A percentile compares a stretch with the other conserved stretches of the same genome.
phyloP scores from a whole-genome alignment of 2,329 filamentous ascomycete genomes.

The Xylariaceae sp. region DNA sequence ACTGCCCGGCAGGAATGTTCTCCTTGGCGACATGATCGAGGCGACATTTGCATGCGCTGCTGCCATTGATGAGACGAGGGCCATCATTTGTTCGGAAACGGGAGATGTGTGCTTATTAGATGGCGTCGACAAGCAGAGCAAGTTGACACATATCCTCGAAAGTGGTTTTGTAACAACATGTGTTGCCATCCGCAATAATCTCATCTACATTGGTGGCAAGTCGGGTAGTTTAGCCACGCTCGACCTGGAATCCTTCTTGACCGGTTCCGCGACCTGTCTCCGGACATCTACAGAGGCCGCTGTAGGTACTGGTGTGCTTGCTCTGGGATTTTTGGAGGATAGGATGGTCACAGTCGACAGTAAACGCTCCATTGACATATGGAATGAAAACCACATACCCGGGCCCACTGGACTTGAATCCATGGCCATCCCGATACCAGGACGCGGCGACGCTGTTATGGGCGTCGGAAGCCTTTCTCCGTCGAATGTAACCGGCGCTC shows the following conservation, averaged over 20 bases:
- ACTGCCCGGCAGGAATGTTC: conserved; percentile 77
- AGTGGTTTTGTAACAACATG: conserved; percentile 65
- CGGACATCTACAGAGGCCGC: conserved; percentile 36
- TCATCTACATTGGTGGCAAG: conserved; percentile 64
- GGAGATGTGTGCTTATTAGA: conserved; percentile 88
- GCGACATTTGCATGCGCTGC: conserved; percentile 76
- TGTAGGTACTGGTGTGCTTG: conserved; percentile 46
- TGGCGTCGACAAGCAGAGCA: conserved; percentile 66
- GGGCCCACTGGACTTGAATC: conserved; percentile 34
- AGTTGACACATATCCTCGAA: conserved; percentile 60
- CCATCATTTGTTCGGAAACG: conserved; percentile 79
- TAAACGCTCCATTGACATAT: conserved; percentile 68
- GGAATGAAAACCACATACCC: conserved; percentile 43
- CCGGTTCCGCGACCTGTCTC: conserved; percentile 37
- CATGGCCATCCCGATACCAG: conserved; percentile 51
- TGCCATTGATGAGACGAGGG: conserved; percentile 64
- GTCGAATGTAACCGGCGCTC: conserved; percentile 57
- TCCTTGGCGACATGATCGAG: conserved; percentile 77
- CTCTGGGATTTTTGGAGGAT: conserved; percentile 62
- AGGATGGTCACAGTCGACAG: conserved; percentile 72
- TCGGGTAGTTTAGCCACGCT: conserved; percentile 54
- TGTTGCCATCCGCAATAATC: conserved; percentile 54
- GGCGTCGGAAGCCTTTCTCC: conserved; percentile 64
- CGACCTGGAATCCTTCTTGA: conserved; percentile 45
- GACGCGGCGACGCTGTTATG: conserved; percentile 60